These are phyloP conservation scores for Stenocarpella maydis DNA, from an alignment of 2,329 filamentous ascomycete genomes.

Conservation along the genomic window DNA sequence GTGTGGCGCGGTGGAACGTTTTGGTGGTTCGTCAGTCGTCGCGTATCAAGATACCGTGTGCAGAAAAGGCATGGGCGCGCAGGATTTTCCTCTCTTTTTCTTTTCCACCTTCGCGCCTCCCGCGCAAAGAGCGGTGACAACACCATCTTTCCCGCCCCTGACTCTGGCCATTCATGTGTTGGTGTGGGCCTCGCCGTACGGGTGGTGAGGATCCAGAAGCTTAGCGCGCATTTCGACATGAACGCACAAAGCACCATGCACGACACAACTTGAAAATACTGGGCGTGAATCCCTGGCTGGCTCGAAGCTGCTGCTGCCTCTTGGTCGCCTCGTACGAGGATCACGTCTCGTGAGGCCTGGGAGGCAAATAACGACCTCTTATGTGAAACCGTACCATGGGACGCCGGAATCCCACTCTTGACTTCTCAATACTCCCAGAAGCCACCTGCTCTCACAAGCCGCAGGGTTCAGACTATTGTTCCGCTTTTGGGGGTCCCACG, in stretches of 20 bases:
- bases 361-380: neutral
- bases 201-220: constrained; percentile 5
- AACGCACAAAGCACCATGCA: neutral
- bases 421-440: neutral
- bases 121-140: constrained; percentile 24
- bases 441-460: neutral
- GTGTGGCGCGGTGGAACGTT: neutral
- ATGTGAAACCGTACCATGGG: neutral
- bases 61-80: constrained; percentile 7
- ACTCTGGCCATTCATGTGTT: constrained; percentile 11
- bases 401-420: neutral
- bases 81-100: neutral
- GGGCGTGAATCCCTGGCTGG: no score
- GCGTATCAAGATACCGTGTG: constrained; percentile 23
- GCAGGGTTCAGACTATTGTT: constrained; percentile 9
- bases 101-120: neutral
- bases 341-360: neutral
- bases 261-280: neutral
- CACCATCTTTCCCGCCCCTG: neutral
- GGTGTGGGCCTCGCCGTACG: constrained; percentile 9
- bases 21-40: neutral
- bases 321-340: neutral
- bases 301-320: neutral
- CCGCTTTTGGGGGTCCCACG: constrained; percentile 8
- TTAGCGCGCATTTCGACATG: constrained; percentile 4